Conservation (phyloP, 2,329 filamentous ascomycete species). For the Chalaropsis thielavioides region DNA sequence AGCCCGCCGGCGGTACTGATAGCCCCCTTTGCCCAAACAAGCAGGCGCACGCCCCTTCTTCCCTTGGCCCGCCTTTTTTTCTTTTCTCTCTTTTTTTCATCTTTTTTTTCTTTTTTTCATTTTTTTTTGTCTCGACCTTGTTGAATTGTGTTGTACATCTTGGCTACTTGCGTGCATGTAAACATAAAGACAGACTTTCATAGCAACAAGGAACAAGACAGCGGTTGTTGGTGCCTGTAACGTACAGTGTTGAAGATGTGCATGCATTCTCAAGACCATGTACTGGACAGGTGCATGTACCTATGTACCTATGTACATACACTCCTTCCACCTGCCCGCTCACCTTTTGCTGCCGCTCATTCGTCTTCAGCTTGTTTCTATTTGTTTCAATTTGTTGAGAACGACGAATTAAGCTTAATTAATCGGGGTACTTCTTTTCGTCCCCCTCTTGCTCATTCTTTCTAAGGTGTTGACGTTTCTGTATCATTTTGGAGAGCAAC, state of each 20-base stretch:
- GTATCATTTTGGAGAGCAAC: not conserved
- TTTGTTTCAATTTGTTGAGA: not conserved
- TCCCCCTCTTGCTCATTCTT: not conserved
- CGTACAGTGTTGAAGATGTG: no score
- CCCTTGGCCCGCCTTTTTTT: not conserved
- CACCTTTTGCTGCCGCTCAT: not conserved
- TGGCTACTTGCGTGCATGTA: no score
- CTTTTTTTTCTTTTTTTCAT: not conserved
- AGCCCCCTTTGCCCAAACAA: slow-evolving; percentile 8
- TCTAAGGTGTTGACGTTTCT: not conserved
- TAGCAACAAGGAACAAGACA: no score
- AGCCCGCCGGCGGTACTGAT: not conserved
- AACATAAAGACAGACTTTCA: no score
- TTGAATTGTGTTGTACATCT: no score
- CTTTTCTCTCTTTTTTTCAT: not conserved
- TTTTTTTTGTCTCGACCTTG: no score
- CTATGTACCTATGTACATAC: no score
- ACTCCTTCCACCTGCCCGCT: not conserved
- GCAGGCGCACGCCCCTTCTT: not conserved
- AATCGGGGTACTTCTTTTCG: not conserved
- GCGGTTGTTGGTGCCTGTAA: no score
- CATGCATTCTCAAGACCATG: no score
- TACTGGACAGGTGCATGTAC: no score
- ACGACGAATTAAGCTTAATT: not conserved
- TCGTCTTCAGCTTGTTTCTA: no score